Conservation (phyloP, 352 stramenopile species). For the Phytophthora sp. region DNA sequence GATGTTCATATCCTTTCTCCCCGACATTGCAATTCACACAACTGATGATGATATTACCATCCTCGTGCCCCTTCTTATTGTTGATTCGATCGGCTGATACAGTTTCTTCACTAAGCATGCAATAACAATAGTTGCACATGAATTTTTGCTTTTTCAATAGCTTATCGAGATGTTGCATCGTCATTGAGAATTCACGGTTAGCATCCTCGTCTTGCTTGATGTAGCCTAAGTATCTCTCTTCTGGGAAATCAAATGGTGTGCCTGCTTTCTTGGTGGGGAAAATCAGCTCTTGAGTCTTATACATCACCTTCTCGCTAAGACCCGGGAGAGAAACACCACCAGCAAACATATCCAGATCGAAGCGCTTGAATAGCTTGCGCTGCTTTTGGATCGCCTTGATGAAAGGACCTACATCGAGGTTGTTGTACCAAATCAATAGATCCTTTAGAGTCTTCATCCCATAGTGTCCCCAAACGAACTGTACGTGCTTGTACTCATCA, state of each 20-base stretch:
- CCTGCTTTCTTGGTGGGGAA: neutral
- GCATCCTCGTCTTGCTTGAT: neutral
- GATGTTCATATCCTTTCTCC: no score
- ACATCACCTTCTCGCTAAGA: neutral
- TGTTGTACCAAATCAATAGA: no score
- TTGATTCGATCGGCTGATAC: neutral
- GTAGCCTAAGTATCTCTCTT: neutral
- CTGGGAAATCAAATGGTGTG: neutral
- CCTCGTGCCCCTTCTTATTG: neutral
- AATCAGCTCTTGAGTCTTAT: neutral
- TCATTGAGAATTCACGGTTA: neutral
- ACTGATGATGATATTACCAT: neutral
- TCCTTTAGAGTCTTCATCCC: no score
- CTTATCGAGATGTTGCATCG: neutral
- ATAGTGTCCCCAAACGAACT: no score
- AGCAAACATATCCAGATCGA: no score
- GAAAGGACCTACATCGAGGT: no score
- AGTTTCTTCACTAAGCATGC: neutral
- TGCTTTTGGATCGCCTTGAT: no score
- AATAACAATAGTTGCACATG: neutral
- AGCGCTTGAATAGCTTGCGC: no score
- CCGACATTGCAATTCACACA: neutral
- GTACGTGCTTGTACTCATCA: no score
- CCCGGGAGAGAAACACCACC: neutral
- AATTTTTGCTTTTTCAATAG: neutral